Percentiles rank a stretch among this genome's conserved stretches.
Evolutionary conservation across 768 basidiomycete genomes (phyloP).

Genomic region (Tricholoma saponaceum): DNA sequence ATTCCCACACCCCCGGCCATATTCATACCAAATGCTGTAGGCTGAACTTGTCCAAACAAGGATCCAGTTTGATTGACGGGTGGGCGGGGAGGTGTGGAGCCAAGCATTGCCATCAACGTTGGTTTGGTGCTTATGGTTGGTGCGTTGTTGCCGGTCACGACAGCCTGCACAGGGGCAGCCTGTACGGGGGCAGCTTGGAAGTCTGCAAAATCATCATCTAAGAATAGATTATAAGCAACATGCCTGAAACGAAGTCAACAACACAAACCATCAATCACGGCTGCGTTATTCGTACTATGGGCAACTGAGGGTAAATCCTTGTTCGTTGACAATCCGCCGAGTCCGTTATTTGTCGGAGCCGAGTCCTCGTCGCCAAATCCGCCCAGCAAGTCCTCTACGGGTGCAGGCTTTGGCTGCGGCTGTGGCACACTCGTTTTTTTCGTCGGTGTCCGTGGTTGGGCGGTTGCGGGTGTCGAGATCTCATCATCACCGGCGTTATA

Average conservation of each 20-base stretch:
- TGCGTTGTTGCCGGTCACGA: slow-evolving; percentile 23
- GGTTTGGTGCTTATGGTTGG: slow-evolving; percentile 29
- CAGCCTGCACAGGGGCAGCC: slow-evolving; percentile 25
- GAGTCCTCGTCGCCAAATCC: slow-evolving; percentile 70
- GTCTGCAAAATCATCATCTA: slow-evolving; percentile 83
- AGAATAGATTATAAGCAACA: not conserved
- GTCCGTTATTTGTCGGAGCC: slow-evolving; percentile 10
- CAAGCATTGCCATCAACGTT: slow-evolving; percentile 50
- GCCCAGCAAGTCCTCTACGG: slow-evolving; percentile 71
- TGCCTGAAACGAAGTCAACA: not conserved
- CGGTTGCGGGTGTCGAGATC: slow-evolving; percentile 29
- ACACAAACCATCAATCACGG: slow-evolving; percentile 39
- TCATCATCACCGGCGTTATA: slow-evolving; percentile 98
- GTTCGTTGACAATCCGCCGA: slow-evolving; percentile 32
- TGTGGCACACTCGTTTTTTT: slow-evolving; percentile 36
- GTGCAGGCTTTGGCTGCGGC: slow-evolving; percentile 35
- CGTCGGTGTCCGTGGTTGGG: slow-evolving; percentile 26
- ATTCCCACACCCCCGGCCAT: slow-evolving; percentile 15
- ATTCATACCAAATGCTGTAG: slow-evolving; percentile 18
- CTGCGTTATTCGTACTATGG: slow-evolving; percentile 22
- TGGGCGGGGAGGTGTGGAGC: slow-evolving; percentile 25
- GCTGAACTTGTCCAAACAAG: slow-evolving; percentile 24
- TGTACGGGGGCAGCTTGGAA: slow-evolving; percentile 72
- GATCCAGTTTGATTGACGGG: slow-evolving; percentile 19
- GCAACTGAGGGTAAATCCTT: slow-evolving; percentile 54